Conservation (phyloP, 345 rosid species). For the Balakata baccata region DNA sequence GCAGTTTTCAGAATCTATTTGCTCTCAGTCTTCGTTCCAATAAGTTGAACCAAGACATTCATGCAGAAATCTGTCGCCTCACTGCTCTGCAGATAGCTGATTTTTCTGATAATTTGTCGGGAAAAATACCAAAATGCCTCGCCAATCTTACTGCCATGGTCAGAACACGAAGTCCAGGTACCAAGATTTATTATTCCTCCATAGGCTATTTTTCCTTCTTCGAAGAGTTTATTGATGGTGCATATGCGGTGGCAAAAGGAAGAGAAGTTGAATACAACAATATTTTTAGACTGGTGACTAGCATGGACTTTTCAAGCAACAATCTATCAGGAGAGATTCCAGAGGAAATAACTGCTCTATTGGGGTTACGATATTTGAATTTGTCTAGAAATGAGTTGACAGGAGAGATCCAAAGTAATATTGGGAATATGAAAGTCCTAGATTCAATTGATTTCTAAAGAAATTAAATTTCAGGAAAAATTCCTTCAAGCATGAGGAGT, state of each 20-base stretch:
- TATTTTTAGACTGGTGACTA: neutral
- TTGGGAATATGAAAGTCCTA: neutral
- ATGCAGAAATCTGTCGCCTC: conserved; percentile 5
- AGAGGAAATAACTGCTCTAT: neutral
- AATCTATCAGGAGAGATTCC: conserved; percentile 4
- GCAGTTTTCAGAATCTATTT: neutral
- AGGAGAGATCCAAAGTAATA: neutral
- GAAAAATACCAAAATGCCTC: neutral
- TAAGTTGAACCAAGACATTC: conserved; percentile 6
- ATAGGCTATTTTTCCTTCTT: neutral
- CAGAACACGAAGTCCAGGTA: neutral
- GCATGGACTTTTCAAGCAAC: conserved; percentile 7
- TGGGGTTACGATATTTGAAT: neutral
- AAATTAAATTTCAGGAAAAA: neutral
- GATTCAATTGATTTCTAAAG: conserved; percentile 3
- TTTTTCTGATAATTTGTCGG: neutral
- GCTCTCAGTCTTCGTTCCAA: conserved; percentile 2
- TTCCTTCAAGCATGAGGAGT: conserved; percentile 2
- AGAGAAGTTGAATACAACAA: neutral
- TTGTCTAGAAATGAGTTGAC: neutral
- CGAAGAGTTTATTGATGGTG: neutral
- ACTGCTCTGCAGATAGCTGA: neutral
- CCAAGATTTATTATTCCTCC: neutral
- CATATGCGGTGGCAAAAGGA: neutral
- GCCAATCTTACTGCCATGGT: conserved; percentile 4